Evolutionary conservation across 2,329 filamentous ascomycete genomes (phyloP).

Genomic region (Camillea tinctor): DNA sequence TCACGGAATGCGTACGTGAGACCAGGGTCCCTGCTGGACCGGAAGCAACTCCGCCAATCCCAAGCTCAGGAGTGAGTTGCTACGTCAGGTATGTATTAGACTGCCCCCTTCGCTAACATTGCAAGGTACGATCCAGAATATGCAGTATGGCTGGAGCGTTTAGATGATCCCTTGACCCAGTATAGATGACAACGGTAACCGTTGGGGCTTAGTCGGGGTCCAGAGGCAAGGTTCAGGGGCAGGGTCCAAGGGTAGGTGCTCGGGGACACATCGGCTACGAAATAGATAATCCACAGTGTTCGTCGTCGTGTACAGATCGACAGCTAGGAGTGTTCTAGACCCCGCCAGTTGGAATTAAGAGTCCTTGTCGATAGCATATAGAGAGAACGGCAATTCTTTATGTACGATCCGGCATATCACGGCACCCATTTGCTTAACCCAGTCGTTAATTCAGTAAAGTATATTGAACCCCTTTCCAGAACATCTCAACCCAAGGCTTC

Average conservation of each 20-base stretch:
- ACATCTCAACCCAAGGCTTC: slow-evolving; percentile 6
- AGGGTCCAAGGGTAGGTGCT: slow-evolving; percentile 1
- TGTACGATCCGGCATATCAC: slow-evolving; percentile 6
- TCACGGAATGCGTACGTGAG: background rate
- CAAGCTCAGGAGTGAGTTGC: background rate
- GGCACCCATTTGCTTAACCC: slow-evolving; percentile 3
- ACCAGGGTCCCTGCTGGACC: background rate
- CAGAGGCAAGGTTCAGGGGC: slow-evolving; percentile 2
- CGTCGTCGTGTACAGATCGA: slow-evolving; percentile 11
- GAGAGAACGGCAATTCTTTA: slow-evolving; percentile 6
- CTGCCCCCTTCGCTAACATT: background rate
- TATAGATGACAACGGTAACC: background rate
- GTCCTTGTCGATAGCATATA: slow-evolving; percentile 7
- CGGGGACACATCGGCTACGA: slow-evolving; percentile 12
- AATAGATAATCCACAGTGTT: slow-evolving; percentile 14
- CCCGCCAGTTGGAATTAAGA: slow-evolving; percentile 12
- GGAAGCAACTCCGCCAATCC: background rate
- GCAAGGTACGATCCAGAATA: background rate
- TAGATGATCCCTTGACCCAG: background rate
- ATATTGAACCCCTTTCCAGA: slow-evolving; percentile 7
- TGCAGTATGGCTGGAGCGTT: background rate
- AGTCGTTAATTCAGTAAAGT: slow-evolving; percentile 10
- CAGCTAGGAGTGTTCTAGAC: slow-evolving; percentile 11
- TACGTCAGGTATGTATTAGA: background rate
- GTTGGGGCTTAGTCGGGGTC: background rate